Evolutionary conservation across 441 rosid species (phyloP), one percentile per base, ranked within the genome.

Genomic region (Melastoma candidum): DNA sequence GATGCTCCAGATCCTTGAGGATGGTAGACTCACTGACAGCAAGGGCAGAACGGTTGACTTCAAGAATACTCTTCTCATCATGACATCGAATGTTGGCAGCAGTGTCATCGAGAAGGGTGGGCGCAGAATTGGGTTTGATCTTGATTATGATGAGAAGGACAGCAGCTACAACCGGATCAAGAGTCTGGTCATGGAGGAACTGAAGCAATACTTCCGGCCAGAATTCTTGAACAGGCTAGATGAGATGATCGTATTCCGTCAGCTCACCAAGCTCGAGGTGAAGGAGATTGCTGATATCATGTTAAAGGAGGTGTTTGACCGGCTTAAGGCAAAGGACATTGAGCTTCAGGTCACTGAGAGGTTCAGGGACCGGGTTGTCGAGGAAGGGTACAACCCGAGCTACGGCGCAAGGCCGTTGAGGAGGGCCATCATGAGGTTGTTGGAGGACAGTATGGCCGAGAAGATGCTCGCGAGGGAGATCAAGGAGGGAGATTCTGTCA

Each of bases 1-100:
- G 90, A 89, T 93, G 97, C 99, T 93, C 74, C 99, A 93, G 63
- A 87, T 93, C 63, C 87, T 93, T 0, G 99, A 93, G 78, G 99
- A 93, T 51, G 97, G 99, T 49, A 78, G 99, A 73, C 58, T 93
- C 66, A 93, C 97, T 0, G 99, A 93, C 66, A 93, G 99, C 77
- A 93, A 89, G 76, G 97, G 99, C 53, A 78, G 99, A 71, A 89
- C 97, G 0, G 99, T 93, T 2, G 97, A 93, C 59, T 93, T 93
- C 79, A 89, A 89, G 76, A 93, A 93, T 63, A 93, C 99, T 3
- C 95, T 93, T 58, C 68, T 93, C 60, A 89, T 93, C 44, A 87
- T 93, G 99, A 93, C 99, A 12, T 93, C 99, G 2, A 93, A 93
- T 8, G 96, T 93, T 8, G 97, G 99, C 64, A 89, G 96, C 80